Evolutionary conservation across 441 rosid genomes (phyloP).

Genomic region (Croton laevigatus): DNA sequence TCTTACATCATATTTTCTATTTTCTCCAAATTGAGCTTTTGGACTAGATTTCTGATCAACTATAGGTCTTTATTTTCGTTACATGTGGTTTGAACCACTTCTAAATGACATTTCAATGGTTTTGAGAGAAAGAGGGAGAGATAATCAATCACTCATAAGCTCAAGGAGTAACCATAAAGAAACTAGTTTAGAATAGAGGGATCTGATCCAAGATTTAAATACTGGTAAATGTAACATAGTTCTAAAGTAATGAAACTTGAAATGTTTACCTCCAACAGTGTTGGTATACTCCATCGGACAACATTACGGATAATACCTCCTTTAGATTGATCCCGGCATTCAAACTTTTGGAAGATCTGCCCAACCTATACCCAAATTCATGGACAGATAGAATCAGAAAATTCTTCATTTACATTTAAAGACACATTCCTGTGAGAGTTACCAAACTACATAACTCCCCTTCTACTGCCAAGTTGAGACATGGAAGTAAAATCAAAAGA

Average conservation of each 20-base stretch:
- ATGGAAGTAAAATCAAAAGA: constrained; percentile 3
- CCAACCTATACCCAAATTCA: constrained; percentile 56
- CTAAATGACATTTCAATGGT: background rate
- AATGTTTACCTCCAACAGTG: constrained; percentile 62
- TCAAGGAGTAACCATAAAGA: background rate
- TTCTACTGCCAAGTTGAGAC: background rate
- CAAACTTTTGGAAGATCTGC: constrained; percentile 82
- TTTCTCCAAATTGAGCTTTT: background rate
- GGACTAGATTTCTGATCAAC: background rate
- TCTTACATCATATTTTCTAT: background rate
- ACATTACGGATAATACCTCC: constrained; percentile 75
- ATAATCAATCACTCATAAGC: background rate
- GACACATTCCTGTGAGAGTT: background rate
- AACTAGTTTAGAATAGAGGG: background rate
- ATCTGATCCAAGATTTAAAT: background rate
- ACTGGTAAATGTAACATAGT: background rate
- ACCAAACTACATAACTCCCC: background rate
- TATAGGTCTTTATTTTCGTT: background rate
- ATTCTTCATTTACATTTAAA: background rate
- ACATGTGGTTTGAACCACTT: background rate
- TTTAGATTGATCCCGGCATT: constrained; percentile 52
- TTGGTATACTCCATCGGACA: constrained; percentile 84
- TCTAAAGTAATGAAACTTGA: background rate
- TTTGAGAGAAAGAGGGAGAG: background rate
- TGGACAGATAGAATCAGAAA: constrained; percentile 10